Base-by-base conservation (phyloP, 2,329 filamentous ascomycete genomes). In the Ophiostoma pallidulum region DNA sequence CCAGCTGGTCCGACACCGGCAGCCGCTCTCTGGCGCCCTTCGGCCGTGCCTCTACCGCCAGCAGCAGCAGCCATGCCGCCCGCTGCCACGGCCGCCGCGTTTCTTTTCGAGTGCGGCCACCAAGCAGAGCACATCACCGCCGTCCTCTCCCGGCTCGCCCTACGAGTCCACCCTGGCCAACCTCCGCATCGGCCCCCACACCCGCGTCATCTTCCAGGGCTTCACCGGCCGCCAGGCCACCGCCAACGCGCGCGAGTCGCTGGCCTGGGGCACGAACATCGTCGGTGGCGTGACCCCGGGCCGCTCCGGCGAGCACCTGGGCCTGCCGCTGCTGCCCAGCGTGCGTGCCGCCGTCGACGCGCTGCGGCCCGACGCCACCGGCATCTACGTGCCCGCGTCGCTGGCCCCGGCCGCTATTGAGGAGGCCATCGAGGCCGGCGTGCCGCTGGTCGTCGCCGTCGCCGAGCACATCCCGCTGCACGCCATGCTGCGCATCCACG, bases 381-480 rank as follows among this genome's bases (percentile, higher is more conserved):
- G 81, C 4, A 84, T 91, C 48, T 90, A 87, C 56, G 86, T 90
- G 3, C 81, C 85, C 1, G 84, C 85, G n/a, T 76, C 80, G 50
- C 78, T 84, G 54, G 86, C 85, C 1, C 73, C 80, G 0, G 70
- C 71, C 22, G 86, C 86, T 0, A 89, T 91, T 56, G 81, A 86
- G 61, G 84, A 90, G 61, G 85, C 86, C 1, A 82, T 91, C 49
- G 84, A 86, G 59, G 84, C 84, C 0, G 84, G 90, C 58, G 80
- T 90, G 1, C 83, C 84, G 0, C 71, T 90, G 1, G 79, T 90
- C 19, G 84, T 89, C 7, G 82, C 84, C 6, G 85, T 91, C 7
- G 84, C 86, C 6, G 86, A 91, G 60, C 84, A 89, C 60, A 82
- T 90, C 29, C 86, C 86, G 0, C 66, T 88, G 16, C 84, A 89